Evolutionary conservation across 179 eudicot genomes (phyloP).

Genomic region (Gypsophila paniculata): DNA sequence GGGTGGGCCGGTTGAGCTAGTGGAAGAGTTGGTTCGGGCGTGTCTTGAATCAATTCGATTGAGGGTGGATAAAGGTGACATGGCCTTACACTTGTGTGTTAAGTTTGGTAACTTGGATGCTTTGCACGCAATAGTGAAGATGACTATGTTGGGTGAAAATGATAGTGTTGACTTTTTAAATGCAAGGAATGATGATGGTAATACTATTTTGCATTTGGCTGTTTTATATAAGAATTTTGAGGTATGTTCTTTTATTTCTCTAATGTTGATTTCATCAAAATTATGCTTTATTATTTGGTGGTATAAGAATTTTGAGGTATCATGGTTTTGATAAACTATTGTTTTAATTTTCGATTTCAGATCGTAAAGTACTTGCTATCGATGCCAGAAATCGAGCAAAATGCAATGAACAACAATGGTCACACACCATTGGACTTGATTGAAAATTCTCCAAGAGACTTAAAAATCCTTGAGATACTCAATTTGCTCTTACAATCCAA

Average conservation of each 20-base stretch:
- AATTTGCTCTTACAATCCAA: conserved; percentile 31
- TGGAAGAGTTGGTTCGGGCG: conserved; percentile 36
- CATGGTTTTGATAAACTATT: too few species aligned
- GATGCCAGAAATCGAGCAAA: conserved; percentile 23
- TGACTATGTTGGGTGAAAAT: conserved; percentile 2
- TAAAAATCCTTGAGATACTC: conserved; percentile 28
- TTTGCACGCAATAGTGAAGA: conserved; percentile 27
- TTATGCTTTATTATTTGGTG: not conserved
- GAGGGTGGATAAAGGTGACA: conserved; percentile 38
- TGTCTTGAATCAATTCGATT: conserved; percentile 23
- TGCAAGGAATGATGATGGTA: conserved; percentile 40
- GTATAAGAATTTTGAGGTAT: too few species aligned
- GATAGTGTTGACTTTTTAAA: conserved; percentile 26
- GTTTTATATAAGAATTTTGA: conserved; percentile 34
- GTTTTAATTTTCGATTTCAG: conserved; percentile 14
- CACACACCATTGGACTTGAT: conserved; percentile 31
- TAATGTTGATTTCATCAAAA: not conserved
- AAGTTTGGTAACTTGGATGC: conserved; percentile 35
- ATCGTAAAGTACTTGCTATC: conserved; percentile 28
- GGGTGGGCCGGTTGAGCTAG: conserved; percentile 35
- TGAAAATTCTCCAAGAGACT: conserved; percentile 36
- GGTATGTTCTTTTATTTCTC: conserved; percentile 23
- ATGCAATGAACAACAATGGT: conserved; percentile 32
- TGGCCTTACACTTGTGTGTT: conserved; percentile 42
- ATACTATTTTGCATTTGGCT: conserved; percentile 45